Base-by-base conservation (phyloP, 2,329 filamentous ascomycete species). In the Tolypocladium pustulatum region DNA sequence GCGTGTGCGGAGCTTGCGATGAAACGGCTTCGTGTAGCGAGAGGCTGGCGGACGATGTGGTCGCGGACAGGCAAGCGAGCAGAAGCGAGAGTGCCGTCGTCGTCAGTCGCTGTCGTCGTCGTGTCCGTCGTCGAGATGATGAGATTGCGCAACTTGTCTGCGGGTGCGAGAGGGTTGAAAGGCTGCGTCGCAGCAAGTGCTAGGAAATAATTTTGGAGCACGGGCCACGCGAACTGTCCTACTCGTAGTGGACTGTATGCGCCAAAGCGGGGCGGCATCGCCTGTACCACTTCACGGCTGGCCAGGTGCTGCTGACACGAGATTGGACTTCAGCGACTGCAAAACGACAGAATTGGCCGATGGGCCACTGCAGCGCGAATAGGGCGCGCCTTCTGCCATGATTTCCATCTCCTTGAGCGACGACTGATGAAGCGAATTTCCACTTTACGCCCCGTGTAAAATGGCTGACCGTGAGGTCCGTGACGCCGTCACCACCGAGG, bases 391-490 rank as follows among this genome's bases (percentile, higher is more conserved):
- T 22, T 52, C 5, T 34, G 10, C 49, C 49, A 36, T 36, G 49
- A n/a, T 34, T 3, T 13, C 30, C 49, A 13, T 32, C 49, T 36
- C 20, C 17, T 22, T 4, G 30, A 13, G 30, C 49, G 17, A 52
- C 49, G 49, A 34, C 49, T 22, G 10, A 36, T 53, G 49, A 53
- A 53, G 10, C 49, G 30, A 4, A 30, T 2, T 8, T 17, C 34
- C 25, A 8, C 46, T 2, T 4, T 20, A 20, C 46, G 27, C 46
- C 25, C 46, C 46, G 17, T 15, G 15, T 43, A 55, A 40, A 20
- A 66, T 65, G 65, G 57, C 65, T 49, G 65, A 62, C 58, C 59
- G 60, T 51, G 63, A 62, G 22, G 60, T 60, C 58, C 59, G 61
- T 54, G 63, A 63, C 30, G 60, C 61, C 34, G 63, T 63, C 32